Conservation (phyloP, 495 filamentous ascomycete species). For the Hyaloscypha variabilis region DNA sequence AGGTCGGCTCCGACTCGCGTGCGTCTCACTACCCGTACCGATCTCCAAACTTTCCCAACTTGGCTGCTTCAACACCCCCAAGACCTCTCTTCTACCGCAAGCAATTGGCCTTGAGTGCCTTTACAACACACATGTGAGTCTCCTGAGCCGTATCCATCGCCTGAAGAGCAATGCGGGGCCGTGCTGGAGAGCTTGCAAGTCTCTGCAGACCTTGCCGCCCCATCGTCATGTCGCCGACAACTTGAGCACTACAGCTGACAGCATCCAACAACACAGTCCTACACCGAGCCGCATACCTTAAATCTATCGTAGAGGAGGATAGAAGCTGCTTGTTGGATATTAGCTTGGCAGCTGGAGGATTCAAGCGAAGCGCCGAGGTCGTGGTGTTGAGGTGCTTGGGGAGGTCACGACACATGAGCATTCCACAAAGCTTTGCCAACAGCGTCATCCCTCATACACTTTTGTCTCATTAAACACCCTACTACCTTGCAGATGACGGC, state of each 20-base stretch:
- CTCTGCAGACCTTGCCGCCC: slow-evolving; percentile 12
- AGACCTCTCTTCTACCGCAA: slow-evolving; percentile 13
- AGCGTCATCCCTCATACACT: slow-evolving; percentile 28
- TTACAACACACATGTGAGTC: slow-evolving; percentile 22
- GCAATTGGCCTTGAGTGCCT: slow-evolving; percentile 22
- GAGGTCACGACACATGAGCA: slow-evolving; percentile 15
- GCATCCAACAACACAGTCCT: slow-evolving; percentile 18
- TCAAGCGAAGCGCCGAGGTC: slow-evolving; percentile 20
- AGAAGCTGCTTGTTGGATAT: neutral
- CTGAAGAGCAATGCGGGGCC: neutral
- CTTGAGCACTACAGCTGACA: slow-evolving; percentile 23
- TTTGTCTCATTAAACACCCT: slow-evolving; percentile 18
- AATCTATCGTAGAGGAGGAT: slow-evolving; percentile 5
- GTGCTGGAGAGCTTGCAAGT: neutral
- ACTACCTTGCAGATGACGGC: slow-evolving; percentile 78
- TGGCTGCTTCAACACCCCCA: slow-evolving; percentile 25
- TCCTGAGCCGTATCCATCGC: slow-evolving; percentile 1
- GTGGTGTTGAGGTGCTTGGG: slow-evolving; percentile 23
- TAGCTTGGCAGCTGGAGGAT: neutral
- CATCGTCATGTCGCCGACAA: slow-evolving; percentile 23
- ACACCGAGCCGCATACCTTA: slow-evolving; percentile 2
- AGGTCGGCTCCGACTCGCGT: slow-evolving; percentile 21
- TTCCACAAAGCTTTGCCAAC: slow-evolving; percentile 9
- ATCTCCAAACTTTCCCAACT: slow-evolving; percentile 30
- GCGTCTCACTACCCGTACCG: slow-evolving; percentile 25